Evolutionary conservation across 225 moss, liverwort and hornwort species (phyloP).

Genomic region (Pseudisothecium myosuroides): DNA sequence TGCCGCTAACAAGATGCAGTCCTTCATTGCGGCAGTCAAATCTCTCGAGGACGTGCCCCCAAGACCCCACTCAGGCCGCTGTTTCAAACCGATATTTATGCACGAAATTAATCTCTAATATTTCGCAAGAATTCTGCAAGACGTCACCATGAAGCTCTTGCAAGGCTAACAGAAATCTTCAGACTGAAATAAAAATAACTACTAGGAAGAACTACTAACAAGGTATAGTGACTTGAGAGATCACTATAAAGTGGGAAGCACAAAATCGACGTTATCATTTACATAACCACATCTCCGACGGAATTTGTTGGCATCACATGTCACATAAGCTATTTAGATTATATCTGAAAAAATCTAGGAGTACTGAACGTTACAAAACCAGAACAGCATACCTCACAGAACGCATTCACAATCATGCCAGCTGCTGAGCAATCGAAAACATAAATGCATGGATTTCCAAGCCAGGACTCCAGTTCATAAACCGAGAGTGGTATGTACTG

Average conservation of each 20-base stretch:
- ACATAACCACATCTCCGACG: neutral
- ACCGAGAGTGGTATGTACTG: constrained; percentile 96
- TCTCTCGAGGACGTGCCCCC: constrained; percentile 35
- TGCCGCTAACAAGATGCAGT: constrained; percentile 90
- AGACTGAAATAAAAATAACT: neutral
- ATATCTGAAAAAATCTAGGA: neutral
- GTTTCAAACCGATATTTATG: neutral
- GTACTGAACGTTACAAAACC: neutral
- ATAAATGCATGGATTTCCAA: constrained; percentile 89
- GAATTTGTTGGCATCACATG: neutral
- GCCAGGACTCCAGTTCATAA: constrained; percentile 81
- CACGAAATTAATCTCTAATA: neutral
- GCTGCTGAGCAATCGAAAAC: constrained; percentile 98
- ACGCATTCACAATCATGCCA: constrained; percentile 90
- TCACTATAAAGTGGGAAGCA: neutral
- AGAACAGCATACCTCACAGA: constrained; percentile 56
- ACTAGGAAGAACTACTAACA: neutral
- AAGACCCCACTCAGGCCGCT: constrained; percentile 73
- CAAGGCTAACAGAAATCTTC: neutral
- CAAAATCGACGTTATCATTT: neutral
- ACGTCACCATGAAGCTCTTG: neutral
- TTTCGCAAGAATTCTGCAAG: neutral
- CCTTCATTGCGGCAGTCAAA: constrained; percentile 48
- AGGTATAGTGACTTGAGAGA: neutral
- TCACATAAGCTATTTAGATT: neutral